Evolutionary conservation across 192 early-diverging fungal genomes (phyloP), one percentile per base, ranked within the genome.

Genomic region (Pilobolus umbonatus): DNA sequence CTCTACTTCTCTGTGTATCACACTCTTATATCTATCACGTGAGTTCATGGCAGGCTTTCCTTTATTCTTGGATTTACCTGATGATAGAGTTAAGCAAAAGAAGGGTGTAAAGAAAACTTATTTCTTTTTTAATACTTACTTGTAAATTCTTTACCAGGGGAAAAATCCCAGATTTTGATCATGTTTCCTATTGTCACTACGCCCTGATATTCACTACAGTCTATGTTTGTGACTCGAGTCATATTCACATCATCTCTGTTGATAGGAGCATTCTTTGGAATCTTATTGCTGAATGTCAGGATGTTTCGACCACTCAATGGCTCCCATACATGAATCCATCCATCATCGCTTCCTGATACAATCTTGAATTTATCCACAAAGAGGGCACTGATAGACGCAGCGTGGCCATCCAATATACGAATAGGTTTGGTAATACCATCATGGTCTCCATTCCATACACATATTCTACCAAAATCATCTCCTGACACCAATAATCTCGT

Each of bases 141-240:
- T 2, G 60, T 26, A 15, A 65, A 45, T 19, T 68, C 58, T 34
- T 62, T 72, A 12, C 65, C 73, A 22, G 77, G 64, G 4, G 71
- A 75, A 63, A 85, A 85, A 46, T 79, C 77, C 81, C 80, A 83
- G 10, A 69, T 67, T 56, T 77, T 76, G 44, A 85, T 58, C 4
- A 72, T 51, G 5, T 72, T 62, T 4, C 81, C 83, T 26, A 77
- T 66, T 1, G 71, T 69, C 2, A 72, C 70, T 0, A 80, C 68
- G 3, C 81, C 74, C 24, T 74, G 67, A 32, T 66, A 75, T 19
- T 68, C 69, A 31, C 59, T 46, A 46, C 67, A 75, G 29, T 46
- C 38, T 1, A 68, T 30, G 31, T 61, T 74, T 36, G 66, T 74
- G 40, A 75, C 70, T 12, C 56, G 55, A 39, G 65, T 62, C 22